A percentile compares a stretch with the other conserved stretches of the same genome.
phyloP scores from a whole-genome alignment of 129 eudicot species.

The Artemisia annua region DNA sequence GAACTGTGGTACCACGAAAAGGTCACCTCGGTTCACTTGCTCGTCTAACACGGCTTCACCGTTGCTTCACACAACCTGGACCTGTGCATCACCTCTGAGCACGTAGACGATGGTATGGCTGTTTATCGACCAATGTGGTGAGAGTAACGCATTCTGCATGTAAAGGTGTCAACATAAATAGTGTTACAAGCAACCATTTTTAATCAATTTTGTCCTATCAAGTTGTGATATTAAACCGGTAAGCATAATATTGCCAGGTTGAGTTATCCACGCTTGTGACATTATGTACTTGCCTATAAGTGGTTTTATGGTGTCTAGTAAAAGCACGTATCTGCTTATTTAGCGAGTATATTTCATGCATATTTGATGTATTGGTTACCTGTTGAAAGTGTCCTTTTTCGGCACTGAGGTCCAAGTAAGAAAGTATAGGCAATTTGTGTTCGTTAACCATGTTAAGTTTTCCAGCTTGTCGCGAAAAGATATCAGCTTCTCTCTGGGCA shows the following conservation, averaged over 20 bases:
- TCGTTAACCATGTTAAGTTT: constrained; percentile 39
- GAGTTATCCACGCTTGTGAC: background rate
- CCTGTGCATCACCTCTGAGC: constrained; percentile 57
- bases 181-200: too few relatives aligned
- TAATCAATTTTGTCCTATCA: too few relatives aligned
- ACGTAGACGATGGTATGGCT: constrained; percentile 61
- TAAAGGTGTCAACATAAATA: background rate
- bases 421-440: constrained; percentile 60
- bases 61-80: constrained; percentile 19
- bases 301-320: background rate
- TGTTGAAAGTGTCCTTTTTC: constrained; percentile 60
- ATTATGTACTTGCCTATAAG: background rate
- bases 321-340: too few relatives aligned
- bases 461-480: constrained; percentile 57
- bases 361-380: constrained; percentile 19
- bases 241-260: too few relatives aligned
- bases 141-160: constrained; percentile 52
- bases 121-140: constrained; percentile 57
- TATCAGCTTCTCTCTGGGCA: constrained; percentile 45
- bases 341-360: too few relatives aligned
- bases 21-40: constrained; percentile 55
- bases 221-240: too few relatives aligned
- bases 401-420: constrained; percentile 55
- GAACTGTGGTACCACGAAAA: constrained; percentile 77
- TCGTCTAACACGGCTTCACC: constrained; percentile 56